Evolutionary conservation across 371 early-diverging fungal species (phyloP).

Genomic region (Chytridium lagenaria): DNA sequence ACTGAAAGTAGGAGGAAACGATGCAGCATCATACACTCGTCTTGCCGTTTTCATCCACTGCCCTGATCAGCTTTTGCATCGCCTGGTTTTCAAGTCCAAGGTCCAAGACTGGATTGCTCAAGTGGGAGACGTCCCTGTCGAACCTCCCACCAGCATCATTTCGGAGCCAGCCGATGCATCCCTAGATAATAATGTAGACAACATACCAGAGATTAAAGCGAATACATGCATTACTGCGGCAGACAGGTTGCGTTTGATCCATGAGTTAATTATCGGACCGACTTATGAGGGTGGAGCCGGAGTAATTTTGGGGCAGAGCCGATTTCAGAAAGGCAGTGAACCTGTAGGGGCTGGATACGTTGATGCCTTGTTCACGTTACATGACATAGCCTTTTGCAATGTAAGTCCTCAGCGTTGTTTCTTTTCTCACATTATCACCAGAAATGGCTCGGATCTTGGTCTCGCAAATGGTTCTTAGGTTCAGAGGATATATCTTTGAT

Average conservation of each 20-base stretch:
- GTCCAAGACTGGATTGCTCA: constrained; percentile 8
- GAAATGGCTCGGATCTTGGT: constrained; percentile 80
- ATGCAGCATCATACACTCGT: not conserved
- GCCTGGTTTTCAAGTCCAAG: constrained; percentile 4
- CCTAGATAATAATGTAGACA: not conserved
- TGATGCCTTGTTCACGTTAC: not conserved
- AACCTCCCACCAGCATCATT: not conserved
- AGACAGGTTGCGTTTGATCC: constrained; percentile 8
- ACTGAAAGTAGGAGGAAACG: too few species aligned
- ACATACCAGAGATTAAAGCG: not conserved
- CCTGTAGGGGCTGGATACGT: constrained; percentile 8
- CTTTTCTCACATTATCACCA: constrained; percentile 27
- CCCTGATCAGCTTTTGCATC: not conserved
- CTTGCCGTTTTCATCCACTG: constrained; percentile 10
- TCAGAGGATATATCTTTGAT: constrained; percentile 69
- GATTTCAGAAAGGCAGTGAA: not conserved
- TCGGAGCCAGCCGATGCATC: not conserved
- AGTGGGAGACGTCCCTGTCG: constrained; percentile 6
- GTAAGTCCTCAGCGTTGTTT: not conserved
- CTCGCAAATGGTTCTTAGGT: constrained; percentile 75
- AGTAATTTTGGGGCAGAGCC: not conserved
- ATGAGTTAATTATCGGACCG: constrained; percentile 5
- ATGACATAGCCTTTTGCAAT: constrained; percentile 10
- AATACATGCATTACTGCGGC: constrained; percentile 2
- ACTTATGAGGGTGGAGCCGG: constrained; percentile 15